A percentile compares a stretch with the other conserved stretches of the same genome.
Conservation (phyloP, 495 filamentous ascomycete genomes). For the Sphaerosporella brunnea region DNA sequence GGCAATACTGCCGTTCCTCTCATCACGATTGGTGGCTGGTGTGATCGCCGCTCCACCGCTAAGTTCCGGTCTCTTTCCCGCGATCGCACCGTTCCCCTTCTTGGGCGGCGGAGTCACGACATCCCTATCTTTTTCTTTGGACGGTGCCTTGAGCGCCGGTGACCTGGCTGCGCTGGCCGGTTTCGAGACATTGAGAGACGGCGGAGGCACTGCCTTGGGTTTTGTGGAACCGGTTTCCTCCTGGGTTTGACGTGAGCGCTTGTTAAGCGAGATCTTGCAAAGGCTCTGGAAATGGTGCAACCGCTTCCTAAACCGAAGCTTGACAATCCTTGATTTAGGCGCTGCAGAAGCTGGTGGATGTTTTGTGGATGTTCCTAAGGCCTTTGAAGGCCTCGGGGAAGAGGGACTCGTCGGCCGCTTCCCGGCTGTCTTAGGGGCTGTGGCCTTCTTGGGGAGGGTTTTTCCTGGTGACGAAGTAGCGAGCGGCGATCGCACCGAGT, state of each 20-base stretch:
- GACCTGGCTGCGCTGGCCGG: conserved; percentile 11
- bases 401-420: conserved; percentile 22
- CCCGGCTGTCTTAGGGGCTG: conserved; percentile 18
- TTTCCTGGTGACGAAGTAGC: conserved; percentile 17
- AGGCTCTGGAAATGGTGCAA: conserved; percentile 15
- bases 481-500: conserved; percentile 17
- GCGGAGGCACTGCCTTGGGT: conserved; percentile 10
- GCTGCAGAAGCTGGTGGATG: conserved; percentile 10
- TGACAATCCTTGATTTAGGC: conserved; percentile 12
- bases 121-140: conserved; percentile 14
- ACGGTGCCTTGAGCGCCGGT: conserved; percentile 17
- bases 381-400: conserved; percentile 13
- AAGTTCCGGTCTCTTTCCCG: conserved; percentile 17
- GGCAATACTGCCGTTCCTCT: conserved; percentile 16
- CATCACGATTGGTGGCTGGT: conserved; percentile 15
- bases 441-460: conserved; percentile 18
- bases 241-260: conserved; percentile 12
- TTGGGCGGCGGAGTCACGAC: conserved; percentile 24
- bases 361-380: conserved; percentile 14
- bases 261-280: conserved; percentile 17
- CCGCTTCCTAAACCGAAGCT: conserved; percentile 18
- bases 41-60: conserved; percentile 14
- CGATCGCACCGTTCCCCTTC: conserved; percentile 18
- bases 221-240: conserved; percentile 21
- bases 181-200: conserved; percentile 9